A percentile compares a stretch with the other conserved stretches of the same genome.
Evolutionary conservation across 441 rosid genomes (phyloP).

Genomic region (Gossypium davidsonii): DNA sequence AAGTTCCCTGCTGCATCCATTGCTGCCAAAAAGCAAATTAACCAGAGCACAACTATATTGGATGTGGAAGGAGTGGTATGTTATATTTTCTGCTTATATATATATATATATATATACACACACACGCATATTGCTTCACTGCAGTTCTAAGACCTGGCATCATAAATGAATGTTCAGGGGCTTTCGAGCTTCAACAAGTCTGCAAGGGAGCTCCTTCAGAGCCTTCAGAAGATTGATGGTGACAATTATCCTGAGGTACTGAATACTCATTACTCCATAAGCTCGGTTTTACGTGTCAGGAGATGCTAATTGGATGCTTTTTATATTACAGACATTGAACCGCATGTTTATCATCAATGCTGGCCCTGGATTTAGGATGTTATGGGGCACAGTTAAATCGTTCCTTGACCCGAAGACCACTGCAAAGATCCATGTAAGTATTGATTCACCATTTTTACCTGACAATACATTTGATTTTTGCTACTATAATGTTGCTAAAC

Average conservation of each 20-base stretch:
- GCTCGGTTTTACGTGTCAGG: neutral
- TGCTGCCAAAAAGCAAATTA: constrained; percentile 73
- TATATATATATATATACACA: neutral
- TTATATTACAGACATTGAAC: constrained; percentile 37
- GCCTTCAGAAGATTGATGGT: constrained; percentile 75
- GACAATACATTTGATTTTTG: neutral
- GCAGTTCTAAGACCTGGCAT: neutral
- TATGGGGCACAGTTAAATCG: constrained; percentile 48
- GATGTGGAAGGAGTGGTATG: constrained; percentile 96
- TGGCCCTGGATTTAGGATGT: constrained; percentile 68
- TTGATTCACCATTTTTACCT: neutral
- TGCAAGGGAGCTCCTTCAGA: constrained; percentile 77
- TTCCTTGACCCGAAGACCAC: constrained; percentile 53
- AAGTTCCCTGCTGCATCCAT: constrained; percentile 85
- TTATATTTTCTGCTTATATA: neutral
- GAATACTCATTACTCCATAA: neutral
- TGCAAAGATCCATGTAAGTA: constrained; percentile 38
- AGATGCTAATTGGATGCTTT: constrained; percentile 11
- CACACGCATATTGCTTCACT: neutral
- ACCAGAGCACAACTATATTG: constrained; percentile 89
- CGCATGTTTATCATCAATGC: constrained; percentile 78
- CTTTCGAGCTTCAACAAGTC: constrained; percentile 75
- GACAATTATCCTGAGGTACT: constrained; percentile 92
- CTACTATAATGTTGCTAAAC: constrained; percentile 4
- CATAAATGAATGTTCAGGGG: constrained; percentile 40